Evolutionary conservation across 139 green algal genomes (phyloP).

Genomic region (Tetradesmus obliquus): DNA sequence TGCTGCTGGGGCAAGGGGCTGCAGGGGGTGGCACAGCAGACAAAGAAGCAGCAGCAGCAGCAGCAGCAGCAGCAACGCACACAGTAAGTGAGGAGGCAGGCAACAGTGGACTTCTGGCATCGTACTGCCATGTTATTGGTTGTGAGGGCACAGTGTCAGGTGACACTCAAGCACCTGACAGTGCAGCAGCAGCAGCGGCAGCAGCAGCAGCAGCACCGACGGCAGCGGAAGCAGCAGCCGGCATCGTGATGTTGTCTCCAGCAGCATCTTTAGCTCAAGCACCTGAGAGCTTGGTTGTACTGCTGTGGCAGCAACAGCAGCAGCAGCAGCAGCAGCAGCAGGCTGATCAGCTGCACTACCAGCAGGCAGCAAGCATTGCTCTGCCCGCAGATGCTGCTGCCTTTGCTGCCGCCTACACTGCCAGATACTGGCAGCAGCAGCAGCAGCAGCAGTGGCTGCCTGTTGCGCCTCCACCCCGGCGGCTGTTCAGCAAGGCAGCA

Average conservation of each 20-base stretch:
- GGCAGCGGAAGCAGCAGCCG: neutral
- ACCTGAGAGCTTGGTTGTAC: neutral
- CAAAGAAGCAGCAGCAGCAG: neutral
- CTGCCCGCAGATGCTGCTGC: neutral
- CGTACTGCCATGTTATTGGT: neutral
- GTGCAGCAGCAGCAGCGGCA: neutral
- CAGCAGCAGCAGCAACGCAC: neutral
- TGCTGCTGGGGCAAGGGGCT: neutral
- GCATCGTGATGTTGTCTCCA: neutral
- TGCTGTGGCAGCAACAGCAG: conserved; percentile 17
- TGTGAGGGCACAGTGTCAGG: neutral
- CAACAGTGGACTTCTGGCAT: neutral
- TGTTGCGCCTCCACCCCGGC: no score
- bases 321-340: neutral
- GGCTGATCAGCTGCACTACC: neutral
- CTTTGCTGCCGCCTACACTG: neutral
- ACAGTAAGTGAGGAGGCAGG: neutral
- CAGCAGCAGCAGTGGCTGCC: neutral
- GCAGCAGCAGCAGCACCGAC: neutral
- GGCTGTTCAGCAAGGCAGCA: neutral
- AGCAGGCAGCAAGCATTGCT: neutral
- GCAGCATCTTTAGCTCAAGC: neutral
- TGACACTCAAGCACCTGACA: neutral
- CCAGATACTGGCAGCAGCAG: neutral
- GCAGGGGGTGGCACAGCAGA: neutral